These are phyloP conservation scores for Termitomyces sp. DNA, from an alignment of 768 basidiomycete genomes.

Conservation along the genomic window DNA sequence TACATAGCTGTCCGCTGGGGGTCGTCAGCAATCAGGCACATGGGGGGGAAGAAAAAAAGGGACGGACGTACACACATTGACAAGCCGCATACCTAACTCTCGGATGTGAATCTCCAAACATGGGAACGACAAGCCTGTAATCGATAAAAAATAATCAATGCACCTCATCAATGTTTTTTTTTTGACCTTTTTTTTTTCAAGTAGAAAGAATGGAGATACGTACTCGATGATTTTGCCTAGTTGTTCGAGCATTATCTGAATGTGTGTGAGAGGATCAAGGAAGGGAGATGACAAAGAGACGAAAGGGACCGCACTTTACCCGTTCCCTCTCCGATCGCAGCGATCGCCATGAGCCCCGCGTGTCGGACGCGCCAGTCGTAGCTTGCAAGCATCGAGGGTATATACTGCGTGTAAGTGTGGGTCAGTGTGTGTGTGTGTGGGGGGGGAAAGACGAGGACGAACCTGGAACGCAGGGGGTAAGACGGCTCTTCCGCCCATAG, in stretches of 20 bases:
- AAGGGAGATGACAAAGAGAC: too few relatives aligned
- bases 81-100: constrained; percentile 75
- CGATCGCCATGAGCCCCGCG: constrained; percentile 85
- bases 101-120: constrained; percentile 78
- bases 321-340: constrained; percentile 82
- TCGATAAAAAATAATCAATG: too few relatives aligned
- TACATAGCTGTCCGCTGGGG: too few relatives aligned
- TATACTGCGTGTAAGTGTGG: constrained; percentile 36
- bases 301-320: constrained; percentile 53
- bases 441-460: not conserved
- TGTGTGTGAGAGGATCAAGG: too few relatives aligned
- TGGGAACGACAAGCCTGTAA: constrained; percentile 72
- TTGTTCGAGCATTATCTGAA: constrained; percentile 69
- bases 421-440: too few relatives aligned
- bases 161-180: too few relatives aligned
- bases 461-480: constrained; percentile 76
- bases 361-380: constrained; percentile 86
- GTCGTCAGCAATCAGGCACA: too few relatives aligned
- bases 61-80: constrained; percentile 31
- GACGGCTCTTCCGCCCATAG: constrained; percentile 71
- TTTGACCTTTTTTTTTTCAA: too few relatives aligned
- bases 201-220: too few relatives aligned
- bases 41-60: too few relatives aligned
- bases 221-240: constrained; percentile 81
- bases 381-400: constrained; percentile 76